Conservation (phyloP, 345 rosid species). For the Microcos paniculata region DNA sequence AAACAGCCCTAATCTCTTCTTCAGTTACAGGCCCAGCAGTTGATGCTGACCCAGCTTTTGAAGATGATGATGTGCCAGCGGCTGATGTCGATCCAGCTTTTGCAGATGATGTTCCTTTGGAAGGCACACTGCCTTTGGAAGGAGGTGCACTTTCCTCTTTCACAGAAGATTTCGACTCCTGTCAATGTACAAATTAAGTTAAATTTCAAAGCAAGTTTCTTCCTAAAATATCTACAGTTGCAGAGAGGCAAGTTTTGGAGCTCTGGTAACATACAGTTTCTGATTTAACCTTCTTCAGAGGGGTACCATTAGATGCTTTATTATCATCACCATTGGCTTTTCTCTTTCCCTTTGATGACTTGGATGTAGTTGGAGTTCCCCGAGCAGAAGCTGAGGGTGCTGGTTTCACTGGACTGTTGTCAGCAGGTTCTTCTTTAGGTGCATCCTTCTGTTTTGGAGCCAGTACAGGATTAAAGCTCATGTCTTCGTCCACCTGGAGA, state of each 20-base stretch:
- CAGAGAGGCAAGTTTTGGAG: not conserved
- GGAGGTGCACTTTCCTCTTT: slow-evolving; percentile 47
- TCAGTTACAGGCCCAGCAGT: slow-evolving; percentile 77
- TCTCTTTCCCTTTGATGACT: slow-evolving; percentile 83
- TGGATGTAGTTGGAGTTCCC: slow-evolving; percentile 70
- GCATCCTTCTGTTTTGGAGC: slow-evolving; percentile 71
- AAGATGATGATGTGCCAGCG: slow-evolving; percentile 47
- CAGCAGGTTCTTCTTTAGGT: slow-evolving; percentile 74
- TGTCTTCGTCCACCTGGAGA: slow-evolving; percentile 69
- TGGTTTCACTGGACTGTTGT: slow-evolving; percentile 66
- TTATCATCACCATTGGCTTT: slow-evolving; percentile 67
- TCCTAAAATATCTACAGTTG: not conserved
- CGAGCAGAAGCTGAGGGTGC: slow-evolving; percentile 58
- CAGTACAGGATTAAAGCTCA: slow-evolving; percentile 43
- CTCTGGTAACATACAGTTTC: slow-evolving; percentile 55
- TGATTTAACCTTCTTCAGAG: slow-evolving; percentile 80
- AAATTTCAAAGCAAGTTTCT: not conserved
- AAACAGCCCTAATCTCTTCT: slow-evolving; percentile 82
- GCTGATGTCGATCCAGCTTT: slow-evolving; percentile 43
- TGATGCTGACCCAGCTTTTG: slow-evolving; percentile 41
- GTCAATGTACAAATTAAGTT: slow-evolving; percentile 10
- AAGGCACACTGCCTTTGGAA: slow-evolving; percentile 42
- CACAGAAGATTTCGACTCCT: slow-evolving; percentile 51
- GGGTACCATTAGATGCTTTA: slow-evolving; percentile 57
- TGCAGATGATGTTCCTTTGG: slow-evolving; percentile 49